Conservation (phyloP, 805 yeast genomes). For the Cyberlindnera americana region DNA sequence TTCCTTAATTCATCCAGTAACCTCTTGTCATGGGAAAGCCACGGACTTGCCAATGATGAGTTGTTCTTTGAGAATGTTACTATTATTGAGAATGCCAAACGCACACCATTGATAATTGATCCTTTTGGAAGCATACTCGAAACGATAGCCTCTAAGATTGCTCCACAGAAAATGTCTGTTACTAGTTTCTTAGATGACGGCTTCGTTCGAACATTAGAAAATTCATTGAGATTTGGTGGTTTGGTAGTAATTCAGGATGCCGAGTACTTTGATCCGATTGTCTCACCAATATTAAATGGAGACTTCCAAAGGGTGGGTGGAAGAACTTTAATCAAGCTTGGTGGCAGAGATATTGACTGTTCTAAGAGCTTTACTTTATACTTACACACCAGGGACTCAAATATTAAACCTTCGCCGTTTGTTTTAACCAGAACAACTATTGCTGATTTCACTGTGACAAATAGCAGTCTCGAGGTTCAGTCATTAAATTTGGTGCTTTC, state of each 20-base stretch:
- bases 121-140: constrained; percentile 52
- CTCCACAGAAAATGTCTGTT: constrained; percentile 39
- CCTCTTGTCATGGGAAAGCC: constrained; percentile 46
- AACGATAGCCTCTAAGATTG: constrained; percentile 34
- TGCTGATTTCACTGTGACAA: constrained; percentile 72
- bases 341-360: constrained; percentile 61
- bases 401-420: constrained; percentile 44
- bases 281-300: constrained; percentile 56
- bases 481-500: constrained; percentile 54
- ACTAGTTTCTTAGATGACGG: constrained; percentile 73
- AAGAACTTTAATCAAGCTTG: constrained; percentile 56
- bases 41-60: constrained; percentile 56
- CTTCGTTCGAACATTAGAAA: constrained; percentile 66
- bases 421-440: constrained; percentile 59
- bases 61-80: constrained; percentile 61
- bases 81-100: constrained; percentile 38
- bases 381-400: constrained; percentile 59
- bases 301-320: constrained; percentile 71
- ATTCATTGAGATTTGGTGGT: constrained; percentile 82
- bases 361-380: constrained; percentile 59
- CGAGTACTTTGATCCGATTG: constrained; percentile 73
- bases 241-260: constrained; percentile 70
- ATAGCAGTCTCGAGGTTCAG: constrained; percentile 59
- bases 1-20: constrained; percentile 40
- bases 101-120: constrained; percentile 65